phyloP scores from a whole-genome alignment of 1,284 basidiomycete species.

The Austroboletus niveus region DNA sequence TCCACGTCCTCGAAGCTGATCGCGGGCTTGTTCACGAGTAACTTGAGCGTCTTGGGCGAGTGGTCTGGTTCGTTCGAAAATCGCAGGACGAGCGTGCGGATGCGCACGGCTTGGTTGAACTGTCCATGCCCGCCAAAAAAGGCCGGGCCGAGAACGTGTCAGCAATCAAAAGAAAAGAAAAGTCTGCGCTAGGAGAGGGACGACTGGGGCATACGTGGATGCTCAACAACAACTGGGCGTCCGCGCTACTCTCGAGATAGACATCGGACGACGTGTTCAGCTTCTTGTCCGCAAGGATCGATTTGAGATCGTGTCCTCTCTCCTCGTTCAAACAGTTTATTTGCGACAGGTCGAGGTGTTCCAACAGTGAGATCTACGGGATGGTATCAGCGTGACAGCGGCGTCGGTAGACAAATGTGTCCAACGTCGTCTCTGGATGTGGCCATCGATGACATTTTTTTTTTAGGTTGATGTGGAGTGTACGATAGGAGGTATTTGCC shows the following conservation, averaged over 20 bases:
- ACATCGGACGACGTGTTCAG: slow-evolving; percentile 42
- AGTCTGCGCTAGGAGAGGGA: not conserved
- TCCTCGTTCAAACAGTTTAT: slow-evolving; percentile 79
- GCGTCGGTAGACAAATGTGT: not conserved
- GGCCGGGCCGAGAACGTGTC: too few species aligned
- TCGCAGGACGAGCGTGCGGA: slow-evolving; percentile 68
- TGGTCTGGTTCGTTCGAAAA: slow-evolving; percentile 46
- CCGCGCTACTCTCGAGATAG: slow-evolving; percentile 76
- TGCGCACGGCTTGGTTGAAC: slow-evolving; percentile 80
- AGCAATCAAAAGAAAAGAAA: too few species aligned
- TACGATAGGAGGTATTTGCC: slow-evolving; percentile 16
- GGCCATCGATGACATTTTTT: slow-evolving; percentile 17
- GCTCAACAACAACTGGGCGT: slow-evolving; percentile 75
- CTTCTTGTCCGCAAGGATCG: slow-evolving; percentile 51
- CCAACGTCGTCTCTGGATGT: slow-evolving; percentile 31
- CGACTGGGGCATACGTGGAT: slow-evolving; percentile 50
- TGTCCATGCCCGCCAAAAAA: slow-evolving; percentile 23
- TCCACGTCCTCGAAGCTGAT: slow-evolving; percentile 71
- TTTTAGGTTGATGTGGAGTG: not conserved
- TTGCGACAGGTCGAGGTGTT: slow-evolving; percentile 58
- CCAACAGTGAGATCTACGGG: slow-evolving; percentile 54
- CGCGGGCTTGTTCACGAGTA: slow-evolving; percentile 64
- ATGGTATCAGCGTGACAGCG: slow-evolving; percentile 8
- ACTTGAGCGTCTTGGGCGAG: slow-evolving; percentile 64
- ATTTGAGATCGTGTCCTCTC: slow-evolving; percentile 55